Evolutionary conservation across 345 rosid genomes (phyloP), one percentile per base, ranked within the genome.

Genomic region (Brassica nigra): DNA sequence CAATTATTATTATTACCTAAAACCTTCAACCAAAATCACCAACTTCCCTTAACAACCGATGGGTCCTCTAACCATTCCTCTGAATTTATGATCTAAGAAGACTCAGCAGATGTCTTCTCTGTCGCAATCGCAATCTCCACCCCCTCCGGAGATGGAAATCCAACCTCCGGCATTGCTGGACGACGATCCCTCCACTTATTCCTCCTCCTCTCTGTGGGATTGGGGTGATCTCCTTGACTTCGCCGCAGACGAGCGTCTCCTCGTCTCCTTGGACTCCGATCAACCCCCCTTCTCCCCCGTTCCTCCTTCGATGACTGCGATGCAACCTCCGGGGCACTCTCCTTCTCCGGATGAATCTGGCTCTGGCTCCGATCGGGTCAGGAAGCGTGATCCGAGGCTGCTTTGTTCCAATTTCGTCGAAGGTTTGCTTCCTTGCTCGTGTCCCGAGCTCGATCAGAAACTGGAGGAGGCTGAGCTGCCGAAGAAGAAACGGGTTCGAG

Each of bases 311-410:
- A 39, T 58, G 57, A 62, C 68, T 7, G 11, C 61, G 4, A 42
- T 74, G 31, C 83, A 83, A 15, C 74, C 84, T 1, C 27, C 27
- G 27, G 78, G 77, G 36, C 75, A 80, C 36, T 71, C 69, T 57
- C 75, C 75, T 52, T 76, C 78, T 14, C 76, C 76, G 6, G 74
- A 68, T 23, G 74, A 68, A 76, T 57, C 57, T 0, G 79, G 44
- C 42, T 66, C 78, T 2, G 82, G 34, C 39, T 66, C 79, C 10
- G 74, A 86, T 47, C 88, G 92, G 87, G 85, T 88, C 15, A 83
- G 99, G 89, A 95, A 95, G 84, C 92, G 99, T 1, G 99, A 95
- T 82, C 97, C 96, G 67, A 86, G 98, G 71, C 37, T 93, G 86
- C 82, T 71, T 6, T 95, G 98, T 83, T 86, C 98, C 73, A 93